These are phyloP conservation scores for Platanus orientalis DNA, from an alignment of 164 flowering plant genomes.

Conservation along the genomic window DNA sequence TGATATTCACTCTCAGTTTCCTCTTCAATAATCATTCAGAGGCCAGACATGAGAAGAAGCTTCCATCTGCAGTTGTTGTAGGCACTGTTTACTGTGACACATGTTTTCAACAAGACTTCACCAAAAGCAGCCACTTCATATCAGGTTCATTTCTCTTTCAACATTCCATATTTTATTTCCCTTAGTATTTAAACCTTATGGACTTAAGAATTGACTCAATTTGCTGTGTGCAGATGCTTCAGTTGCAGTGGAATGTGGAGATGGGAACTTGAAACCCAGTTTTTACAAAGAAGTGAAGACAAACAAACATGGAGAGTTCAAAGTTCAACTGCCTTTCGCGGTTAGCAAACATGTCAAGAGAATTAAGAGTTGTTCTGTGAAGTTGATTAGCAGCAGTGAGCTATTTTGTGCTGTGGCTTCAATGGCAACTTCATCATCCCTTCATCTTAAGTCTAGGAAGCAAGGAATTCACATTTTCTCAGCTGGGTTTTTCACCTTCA, in stretches of 20 bases:
- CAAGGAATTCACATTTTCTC: conserved; percentile 56
- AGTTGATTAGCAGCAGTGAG: conserved; percentile 59
- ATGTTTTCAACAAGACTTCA: conserved; percentile 50
- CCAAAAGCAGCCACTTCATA: conserved; percentile 58
- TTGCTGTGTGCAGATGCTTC: conserved; percentile 41
- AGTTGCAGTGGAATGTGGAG: conserved; percentile 52
- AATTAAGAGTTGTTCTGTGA: conserved; percentile 64
- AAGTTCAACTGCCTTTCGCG: conserved; percentile 50
- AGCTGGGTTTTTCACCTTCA: conserved; percentile 58
- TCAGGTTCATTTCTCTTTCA: conserved; percentile 43
- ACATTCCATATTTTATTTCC: background rate
- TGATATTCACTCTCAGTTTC: conserved; percentile 24
- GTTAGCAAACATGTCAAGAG: conserved; percentile 55
- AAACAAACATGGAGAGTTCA: conserved; percentile 57
- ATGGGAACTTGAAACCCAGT: conserved; percentile 23
- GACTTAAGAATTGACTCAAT: background rate
- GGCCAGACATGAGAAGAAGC: conserved; percentile 35
- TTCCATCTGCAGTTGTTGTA: conserved; percentile 56
- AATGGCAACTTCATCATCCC: conserved; percentile 46
- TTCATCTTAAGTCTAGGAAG: conserved; percentile 56
- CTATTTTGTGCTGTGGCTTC: conserved; percentile 73
- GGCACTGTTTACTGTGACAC: conserved; percentile 86
- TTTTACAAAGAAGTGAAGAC: conserved; percentile 58
- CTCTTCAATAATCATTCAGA: conserved; percentile 26
- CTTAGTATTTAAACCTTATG: background rate